Evolutionary conservation across 1,139 yeast genomes (phyloP).

Genomic region (Yamadazyma membranifaciens): DNA sequence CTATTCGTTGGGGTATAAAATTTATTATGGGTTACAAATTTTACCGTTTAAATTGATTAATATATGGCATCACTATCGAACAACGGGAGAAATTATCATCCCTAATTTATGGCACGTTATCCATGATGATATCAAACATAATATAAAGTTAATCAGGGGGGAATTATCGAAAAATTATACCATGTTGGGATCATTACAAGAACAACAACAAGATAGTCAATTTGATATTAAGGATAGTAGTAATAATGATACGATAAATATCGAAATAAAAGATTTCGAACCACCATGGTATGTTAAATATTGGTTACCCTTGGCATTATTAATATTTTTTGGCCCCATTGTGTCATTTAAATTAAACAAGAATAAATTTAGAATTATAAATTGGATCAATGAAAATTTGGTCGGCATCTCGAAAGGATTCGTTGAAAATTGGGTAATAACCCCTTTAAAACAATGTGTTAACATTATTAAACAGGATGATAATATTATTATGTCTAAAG

Average conservation of each 20-base stretch:
- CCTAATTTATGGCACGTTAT: constrained; percentile 19
- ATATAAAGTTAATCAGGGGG: constrained; percentile 19
- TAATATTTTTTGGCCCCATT: constrained; percentile 50
- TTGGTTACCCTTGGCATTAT: constrained; percentile 59
- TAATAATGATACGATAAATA: neutral
- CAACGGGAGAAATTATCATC: constrained; percentile 3
- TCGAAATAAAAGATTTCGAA: constrained; percentile 21
- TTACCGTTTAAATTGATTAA: constrained; percentile 25
- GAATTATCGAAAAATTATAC: constrained; percentile 21
- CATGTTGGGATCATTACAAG: constrained; percentile 24
- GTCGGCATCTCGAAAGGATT: constrained; percentile 67
- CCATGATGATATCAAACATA: constrained; percentile 21
- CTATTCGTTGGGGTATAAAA: constrained; percentile 25
- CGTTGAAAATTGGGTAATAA: constrained; percentile 76
- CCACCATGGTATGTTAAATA: constrained; percentile 57
- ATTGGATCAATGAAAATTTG: constrained; percentile 59
- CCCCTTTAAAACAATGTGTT: constrained; percentile 73
- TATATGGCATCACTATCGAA: constrained; percentile 11
- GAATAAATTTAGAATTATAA: constrained; percentile 49
- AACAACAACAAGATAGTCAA: neutral
- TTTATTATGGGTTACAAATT: constrained; percentile 34
- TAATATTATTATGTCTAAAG: constrained; percentile 69
- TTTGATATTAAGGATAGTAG: neutral
- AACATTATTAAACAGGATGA: constrained; percentile 83
- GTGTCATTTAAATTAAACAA: constrained; percentile 42